These are phyloP conservation scores for Aspergillus sergii DNA, from an alignment of 2,329 filamentous ascomycete species.

Conservation along the genomic window DNA sequence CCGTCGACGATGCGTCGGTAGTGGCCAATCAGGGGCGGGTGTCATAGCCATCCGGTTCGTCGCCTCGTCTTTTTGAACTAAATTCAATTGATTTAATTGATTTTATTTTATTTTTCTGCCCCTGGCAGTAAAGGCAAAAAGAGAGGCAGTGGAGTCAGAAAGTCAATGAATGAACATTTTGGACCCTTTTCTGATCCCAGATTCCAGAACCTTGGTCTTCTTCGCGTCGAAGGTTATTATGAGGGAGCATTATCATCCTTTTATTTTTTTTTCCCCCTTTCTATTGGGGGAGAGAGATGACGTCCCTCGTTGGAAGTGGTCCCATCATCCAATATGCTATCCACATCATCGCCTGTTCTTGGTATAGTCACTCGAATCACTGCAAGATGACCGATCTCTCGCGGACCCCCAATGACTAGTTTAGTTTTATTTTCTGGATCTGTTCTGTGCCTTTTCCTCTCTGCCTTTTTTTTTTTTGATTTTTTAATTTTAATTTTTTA, in stretches of 20 bases:
- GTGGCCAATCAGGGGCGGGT: background rate
- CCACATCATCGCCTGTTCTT: constrained; percentile 1
- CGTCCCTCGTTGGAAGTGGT: constrained; percentile 1
- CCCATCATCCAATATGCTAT: constrained; percentile 1
- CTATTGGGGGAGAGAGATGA: background rate
- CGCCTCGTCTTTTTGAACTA: constrained; percentile 21
- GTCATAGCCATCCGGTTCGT: constrained; percentile 20
- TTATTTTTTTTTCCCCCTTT: no score
- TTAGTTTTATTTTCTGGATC: constrained; percentile 14
- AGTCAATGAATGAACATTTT: background rate
- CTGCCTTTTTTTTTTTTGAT: constrained; percentile 1
- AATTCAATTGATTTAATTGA: constrained; percentile 6
- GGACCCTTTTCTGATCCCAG: constrained; percentile 12
- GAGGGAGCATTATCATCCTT: background rate
- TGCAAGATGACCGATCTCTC: constrained; percentile 22
- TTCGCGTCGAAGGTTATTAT: background rate
- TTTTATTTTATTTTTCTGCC: constrained; percentile 13
- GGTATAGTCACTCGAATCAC: constrained; percentile 7
- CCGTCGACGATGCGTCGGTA: background rate
- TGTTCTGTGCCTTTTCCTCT: constrained; percentile 1
- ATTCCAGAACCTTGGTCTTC: constrained; percentile 3
- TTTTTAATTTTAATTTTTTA: background rate
- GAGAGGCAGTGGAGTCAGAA: constrained; percentile 10
- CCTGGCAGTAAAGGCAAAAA: constrained; percentile 11
- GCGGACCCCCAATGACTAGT: constrained; percentile 11